Base-by-base conservation (phyloP, 2,329 filamentous ascomycete genomes). In the Bisporella sp. region DNA sequence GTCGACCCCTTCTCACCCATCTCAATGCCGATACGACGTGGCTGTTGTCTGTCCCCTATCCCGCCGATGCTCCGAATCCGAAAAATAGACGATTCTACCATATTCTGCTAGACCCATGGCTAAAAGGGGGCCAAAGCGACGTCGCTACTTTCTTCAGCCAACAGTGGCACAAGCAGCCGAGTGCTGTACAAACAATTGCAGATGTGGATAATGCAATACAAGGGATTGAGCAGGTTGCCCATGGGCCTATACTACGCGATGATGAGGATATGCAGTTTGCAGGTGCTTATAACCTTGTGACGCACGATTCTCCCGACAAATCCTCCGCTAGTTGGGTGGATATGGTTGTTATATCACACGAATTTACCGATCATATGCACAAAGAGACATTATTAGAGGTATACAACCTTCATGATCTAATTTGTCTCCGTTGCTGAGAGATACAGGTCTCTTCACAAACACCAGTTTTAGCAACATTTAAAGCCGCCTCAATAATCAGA, bases 321-420 rank as follows among this genome's bases (percentile, higher is more conserved):
- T 21, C 21, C 3, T 21, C 35, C n/a, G 62, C 54, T 31, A 68
- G 67, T 9, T 69, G 71, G 42, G 74, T 85, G 31, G 82, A 86
- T 61, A 75, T 68, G 2, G 78, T 85, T 2, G 71, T 73, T 31
- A 71, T 85, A 32, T 79, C 73, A 12, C 82, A 86, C 60, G 82
- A 85, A 62, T 86, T 85, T 57, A 85, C 82, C 1, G 82, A 86
- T 59, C 83, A 60, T 35, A 85, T 81, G 64, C 82, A 86, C 60
- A 71, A 75, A 53, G 71, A 75, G 3, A 85, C 82, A 13, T 31
- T 45, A 13, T 45, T 45, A 31, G 42, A 45, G 28, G 57, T 41
- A 85, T 81, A 64, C 81, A 86, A 59, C 71, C 76, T 37, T n/a
- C 35, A 37, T 37, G n/a, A 8, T 9, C 35, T 37, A n/a, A 2